Evolutionary conservation across 495 filamentous ascomycete genomes (phyloP).

Genomic region (Trichoderma virens): DNA sequence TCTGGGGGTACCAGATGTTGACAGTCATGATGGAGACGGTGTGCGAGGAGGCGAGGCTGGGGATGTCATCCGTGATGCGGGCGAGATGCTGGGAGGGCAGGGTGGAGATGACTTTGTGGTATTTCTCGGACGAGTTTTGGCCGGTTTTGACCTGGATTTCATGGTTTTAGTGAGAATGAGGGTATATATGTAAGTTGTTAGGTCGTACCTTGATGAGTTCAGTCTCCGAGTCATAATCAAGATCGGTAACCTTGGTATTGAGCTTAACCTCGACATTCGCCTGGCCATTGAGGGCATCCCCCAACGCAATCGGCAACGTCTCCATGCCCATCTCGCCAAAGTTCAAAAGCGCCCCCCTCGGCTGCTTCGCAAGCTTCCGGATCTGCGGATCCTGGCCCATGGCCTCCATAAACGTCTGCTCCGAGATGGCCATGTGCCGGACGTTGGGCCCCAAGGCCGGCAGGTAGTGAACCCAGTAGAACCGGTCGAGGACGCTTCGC

Average conservation of each 20-base stretch:
- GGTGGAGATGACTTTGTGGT: slow-evolving; percentile 66
- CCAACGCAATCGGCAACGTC: slow-evolving; percentile 37
- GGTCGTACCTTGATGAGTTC: slow-evolving; percentile 18
- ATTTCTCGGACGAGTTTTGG: slow-evolving; percentile 20
- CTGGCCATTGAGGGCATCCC: slow-evolving; percentile 29
- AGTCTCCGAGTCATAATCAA: slow-evolving; percentile 17
- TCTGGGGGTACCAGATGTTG: slow-evolving; percentile 73
- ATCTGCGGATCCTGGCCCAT: slow-evolving; percentile 37
- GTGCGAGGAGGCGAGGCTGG: slow-evolving; percentile 45
- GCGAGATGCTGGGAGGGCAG: slow-evolving; percentile 47
- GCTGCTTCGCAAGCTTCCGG: not conserved
- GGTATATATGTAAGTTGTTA: not conserved
- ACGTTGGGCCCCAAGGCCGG: not conserved
- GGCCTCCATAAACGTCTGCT: slow-evolving; percentile 18
- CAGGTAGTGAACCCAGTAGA: slow-evolving; percentile 7
- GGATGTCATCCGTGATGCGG: slow-evolving; percentile 36
- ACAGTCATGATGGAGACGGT: slow-evolving; percentile 83
- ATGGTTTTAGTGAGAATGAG: not conserved
- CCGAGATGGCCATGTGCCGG: not conserved
- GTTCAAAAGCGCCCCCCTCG: slow-evolving; percentile 31
- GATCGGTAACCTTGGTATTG: slow-evolving; percentile 28
- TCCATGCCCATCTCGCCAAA: slow-evolving; percentile 50
- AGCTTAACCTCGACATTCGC: slow-evolving; percentile 48
- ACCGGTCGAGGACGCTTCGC: slow-evolving; percentile 2
- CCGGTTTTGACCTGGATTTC: slow-evolving; percentile 24